phyloP scores from a whole-genome alignment of 208 protist genomes.

The Leptomonas pyrrhocoris region DNA sequence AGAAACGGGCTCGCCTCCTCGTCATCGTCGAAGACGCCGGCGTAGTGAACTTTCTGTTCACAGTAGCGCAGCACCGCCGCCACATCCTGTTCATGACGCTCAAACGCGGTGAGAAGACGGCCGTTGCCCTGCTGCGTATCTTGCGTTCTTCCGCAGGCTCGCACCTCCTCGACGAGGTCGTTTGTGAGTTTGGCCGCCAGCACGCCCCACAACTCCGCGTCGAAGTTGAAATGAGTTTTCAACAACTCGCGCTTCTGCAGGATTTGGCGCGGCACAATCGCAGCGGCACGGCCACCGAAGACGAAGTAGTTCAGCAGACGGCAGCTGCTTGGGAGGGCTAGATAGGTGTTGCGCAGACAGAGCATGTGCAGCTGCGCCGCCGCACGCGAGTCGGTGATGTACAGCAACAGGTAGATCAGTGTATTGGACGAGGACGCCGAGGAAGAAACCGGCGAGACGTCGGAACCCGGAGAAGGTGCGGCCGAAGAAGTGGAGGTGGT shows the following conservation, averaged over 20 bases:
- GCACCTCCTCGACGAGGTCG: constrained; percentile 27
- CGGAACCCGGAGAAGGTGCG: background rate
- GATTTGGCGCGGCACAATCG: constrained; percentile 48
- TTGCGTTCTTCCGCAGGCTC: constrained; percentile 7
- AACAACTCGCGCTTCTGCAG: constrained; percentile 55
- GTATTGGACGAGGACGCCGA: background rate
- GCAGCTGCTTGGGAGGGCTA: constrained; percentile 54
- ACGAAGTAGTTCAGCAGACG: constrained; percentile 47
- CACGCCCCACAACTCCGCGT: constrained; percentile 66
- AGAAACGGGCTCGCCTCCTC: constrained; percentile 81
- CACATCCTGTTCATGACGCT: constrained; percentile 57
- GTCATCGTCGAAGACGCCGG: constrained; percentile 68
- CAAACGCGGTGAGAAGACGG: constrained; percentile 46
- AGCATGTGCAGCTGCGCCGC: constrained; percentile 76
- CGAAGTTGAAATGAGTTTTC: constrained; percentile 59
- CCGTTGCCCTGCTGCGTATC: background rate
- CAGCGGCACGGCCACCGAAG: constrained; percentile 36
- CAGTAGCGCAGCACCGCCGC: constrained; percentile 68
- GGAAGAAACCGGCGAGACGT: background rate
- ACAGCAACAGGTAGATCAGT: constrained; percentile 41
- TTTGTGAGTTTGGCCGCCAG: constrained; percentile 37
- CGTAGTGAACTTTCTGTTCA: constrained; percentile 72
- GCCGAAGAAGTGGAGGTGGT: background rate
- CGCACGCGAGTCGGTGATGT: constrained; percentile 72
- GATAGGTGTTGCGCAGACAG: constrained; percentile 53